phyloP scores from a whole-genome alignment of 2,329 filamentous ascomycete genomes.

The Bipolaris cookei region DNA sequence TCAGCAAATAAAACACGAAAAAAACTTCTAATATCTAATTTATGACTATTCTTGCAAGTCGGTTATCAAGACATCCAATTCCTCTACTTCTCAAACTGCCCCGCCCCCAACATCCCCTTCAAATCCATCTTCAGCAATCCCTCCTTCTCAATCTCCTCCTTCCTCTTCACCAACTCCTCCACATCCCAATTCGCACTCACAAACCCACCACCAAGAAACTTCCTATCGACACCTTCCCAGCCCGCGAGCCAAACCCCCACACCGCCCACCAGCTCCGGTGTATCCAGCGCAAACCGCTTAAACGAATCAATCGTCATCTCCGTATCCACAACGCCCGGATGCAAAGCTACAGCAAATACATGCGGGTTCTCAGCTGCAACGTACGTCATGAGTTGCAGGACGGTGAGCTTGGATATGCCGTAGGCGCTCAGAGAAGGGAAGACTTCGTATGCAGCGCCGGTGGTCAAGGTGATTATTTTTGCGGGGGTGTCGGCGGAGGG shows the following conservation, averaged over 20 bases:
- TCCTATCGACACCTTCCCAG: constrained; percentile 25
- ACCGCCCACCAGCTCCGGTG: constrained; percentile 38
- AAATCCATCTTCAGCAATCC: constrained; percentile 25
- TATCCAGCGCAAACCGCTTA: constrained; percentile 29
- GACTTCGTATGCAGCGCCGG: constrained; percentile 21
- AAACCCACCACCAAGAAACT: constrained; percentile 37
- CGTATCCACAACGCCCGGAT: constrained; percentile 26
- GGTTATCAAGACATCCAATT: not conserved
- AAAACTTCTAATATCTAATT: not conserved
- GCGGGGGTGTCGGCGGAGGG: constrained; percentile 25
- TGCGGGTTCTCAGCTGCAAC: constrained; percentile 29
- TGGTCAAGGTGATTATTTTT: constrained; percentile 32
- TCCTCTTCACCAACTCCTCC: constrained; percentile 34
- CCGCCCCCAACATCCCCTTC: constrained; percentile 23
- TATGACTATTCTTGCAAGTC: not conserved
- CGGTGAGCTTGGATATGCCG: constrained; percentile 26
- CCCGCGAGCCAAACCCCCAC: constrained; percentile 35
- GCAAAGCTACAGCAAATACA: constrained; percentile 26
- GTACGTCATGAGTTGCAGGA: constrained; percentile 26
- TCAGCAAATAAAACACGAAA: not conserved
- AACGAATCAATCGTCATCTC: constrained; percentile 20
- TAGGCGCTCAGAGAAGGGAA: constrained; percentile 25
- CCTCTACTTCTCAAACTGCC: constrained; percentile 15
- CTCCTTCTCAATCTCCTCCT: constrained; percentile 23
- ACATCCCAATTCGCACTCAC: constrained; percentile 40